Base-by-base conservation (phyloP, 2,329 filamentous ascomycete species). In the Atkinsonella hypoxylon region DNA sequence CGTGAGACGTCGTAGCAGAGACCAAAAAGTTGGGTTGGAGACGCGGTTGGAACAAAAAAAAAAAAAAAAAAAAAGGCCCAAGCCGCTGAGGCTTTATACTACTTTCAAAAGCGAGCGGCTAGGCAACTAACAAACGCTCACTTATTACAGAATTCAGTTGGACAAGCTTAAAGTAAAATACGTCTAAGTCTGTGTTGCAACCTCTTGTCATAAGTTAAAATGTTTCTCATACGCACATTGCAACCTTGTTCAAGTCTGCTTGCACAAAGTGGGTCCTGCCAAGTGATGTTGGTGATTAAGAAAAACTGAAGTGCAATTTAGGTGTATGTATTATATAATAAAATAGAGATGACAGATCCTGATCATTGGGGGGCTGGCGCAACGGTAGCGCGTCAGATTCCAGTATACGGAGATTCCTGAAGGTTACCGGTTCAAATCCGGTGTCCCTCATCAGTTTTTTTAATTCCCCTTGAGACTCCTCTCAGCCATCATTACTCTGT, bases 341-440 rank as follows among this genome's bases (percentile, higher is more conserved):
- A 36, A 15, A 36, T 36, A 36, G 8, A 11, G 12, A 15, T 10
- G 3, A 9, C 10, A 15, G 10, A 12, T 36, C 2, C 34, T 10
- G 39, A 41, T 1, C 1, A n/a, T 2, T 38, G 42, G 51, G 48
- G 51, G 48, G 51, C 51, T 53, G 51, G 51, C 51, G 51, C 51
- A 53, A 53, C 51, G 51, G 51, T 53, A 53, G 51, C 51, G 51
- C 48, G 48, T 53, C 51, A 51, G 51, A 53, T 53, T 53, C 51
- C 51, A 53, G 48, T 34, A 11, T 1, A 0, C 15, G 38, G 47
- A 20, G 13, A 1, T 1, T 44, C 48, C 51, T 51, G 51, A 51
- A 51, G 51, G 51, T 53, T 53, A 51, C 26, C 48, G 51, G 48
- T 53, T 53, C 51, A 47, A 53, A 53, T 53, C 48, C 51, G 51